Base-by-base conservation (phyloP, 768 basidiomycete genomes). In the Boletus tylopilopsis region DNA sequence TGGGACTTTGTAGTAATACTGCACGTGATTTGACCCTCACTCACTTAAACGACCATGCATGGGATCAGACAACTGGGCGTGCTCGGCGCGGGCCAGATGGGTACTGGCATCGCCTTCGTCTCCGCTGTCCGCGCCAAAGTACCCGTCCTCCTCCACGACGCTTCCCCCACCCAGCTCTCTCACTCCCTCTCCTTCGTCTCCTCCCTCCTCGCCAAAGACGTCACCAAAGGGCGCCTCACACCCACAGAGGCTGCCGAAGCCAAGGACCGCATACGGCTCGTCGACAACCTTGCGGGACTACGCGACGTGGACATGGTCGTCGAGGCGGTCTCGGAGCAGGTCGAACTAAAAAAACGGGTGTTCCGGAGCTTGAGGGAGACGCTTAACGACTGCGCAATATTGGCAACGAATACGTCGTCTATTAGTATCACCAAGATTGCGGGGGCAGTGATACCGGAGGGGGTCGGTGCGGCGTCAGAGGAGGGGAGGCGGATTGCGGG, bases 401-500 rank as follows among this genome's bases (percentile, higher is more conserved):
- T 98, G 19, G 94, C 94, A 0, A 82, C 84, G 36, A 97, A 98
- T 62, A 98, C 94, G 2, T 94, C 91, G 49, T 92, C 90, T 10
- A 97, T 97, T 55, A 91, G 88, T 56, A 85, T 98, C 38, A 94
- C 94, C 19, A 94, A 94, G 72, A 90, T 97, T 45, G 94, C 94
- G 0, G 86, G 86, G 7, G 73, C 89, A 25, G 85, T 87, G 8
- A 69, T 93, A 18, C 81, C 82, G 0, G 68, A 75, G 44, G 81
- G 82, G 22, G 63, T 75, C 35, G 73, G 72, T 46, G 71, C 84
- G 16, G 73, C 84, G 7, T 85, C 82, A 54, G 79, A 77, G 30
- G 75, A 77, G 56, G 90, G 86, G 7, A 80, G 76, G 66, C 71
- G 69, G 52, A 79, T 73, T 49, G 79, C 93, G 4, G 74, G 81